A percentile compares a stretch with the other conserved stretches of the same genome.
Evolutionary conservation across 2,329 filamentous ascomycete genomes (phyloP).

Genomic region (Alternaria brassicicola): DNA sequence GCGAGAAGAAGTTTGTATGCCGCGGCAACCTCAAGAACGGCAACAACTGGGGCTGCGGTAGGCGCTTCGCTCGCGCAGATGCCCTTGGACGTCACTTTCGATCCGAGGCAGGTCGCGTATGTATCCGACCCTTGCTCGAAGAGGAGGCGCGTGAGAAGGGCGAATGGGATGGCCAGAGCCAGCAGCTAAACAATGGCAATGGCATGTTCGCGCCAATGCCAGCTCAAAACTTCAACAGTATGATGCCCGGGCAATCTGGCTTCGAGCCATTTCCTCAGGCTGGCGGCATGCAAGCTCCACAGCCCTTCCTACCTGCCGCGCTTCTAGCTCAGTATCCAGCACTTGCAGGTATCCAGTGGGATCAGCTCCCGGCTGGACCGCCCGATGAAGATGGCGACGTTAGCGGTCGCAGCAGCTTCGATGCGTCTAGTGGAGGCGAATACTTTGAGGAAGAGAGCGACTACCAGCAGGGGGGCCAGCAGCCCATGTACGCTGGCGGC

Average conservation of each 20-base stretch:
- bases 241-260: constrained; percentile 44
- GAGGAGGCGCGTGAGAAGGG: constrained; percentile 85
- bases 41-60: constrained; percentile 88
- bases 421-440: constrained; percentile 69
- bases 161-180: constrained; percentile 60
- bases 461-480: constrained; percentile 32
- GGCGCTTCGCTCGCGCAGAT: constrained; percentile 92
- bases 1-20: constrained; percentile 98
- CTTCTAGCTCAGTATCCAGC: constrained; percentile 91
- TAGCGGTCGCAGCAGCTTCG: constrained; percentile 81
- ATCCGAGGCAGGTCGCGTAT: constrained; percentile 92
- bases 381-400: constrained; percentile 66
- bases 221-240: constrained; percentile 38
- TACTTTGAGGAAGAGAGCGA: constrained; percentile 75
- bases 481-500: constrained; percentile 37
- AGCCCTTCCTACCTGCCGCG: constrained; percentile 74
- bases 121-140: constrained; percentile 95
- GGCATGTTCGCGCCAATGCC: constrained; percentile 43
- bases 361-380: constrained; percentile 68
- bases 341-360: constrained; percentile 89
- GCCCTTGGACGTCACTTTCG: constrained; percentile 93
- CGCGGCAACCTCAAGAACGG: constrained; percentile 85
- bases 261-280: constrained; percentile 40
- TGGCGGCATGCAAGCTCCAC: constrained; percentile 34
- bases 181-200: constrained; percentile 65